Conservation (phyloP, 2,329 filamentous ascomycete genomes). For the Xylariaceae sp. region DNA sequence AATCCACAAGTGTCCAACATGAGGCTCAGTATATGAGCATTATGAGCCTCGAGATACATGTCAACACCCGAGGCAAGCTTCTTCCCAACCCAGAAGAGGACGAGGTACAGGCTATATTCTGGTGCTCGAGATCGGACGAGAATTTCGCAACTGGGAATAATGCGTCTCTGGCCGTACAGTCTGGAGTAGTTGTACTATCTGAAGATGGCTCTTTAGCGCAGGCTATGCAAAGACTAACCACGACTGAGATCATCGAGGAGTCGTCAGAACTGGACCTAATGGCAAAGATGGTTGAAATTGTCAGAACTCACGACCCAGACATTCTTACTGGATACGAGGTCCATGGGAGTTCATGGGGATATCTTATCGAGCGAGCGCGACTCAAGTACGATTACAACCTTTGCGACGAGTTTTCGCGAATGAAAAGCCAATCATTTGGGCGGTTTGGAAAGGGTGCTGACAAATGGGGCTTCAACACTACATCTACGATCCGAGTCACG, state of each 20-base stretch:
- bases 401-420: conserved; percentile 88
- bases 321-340: conserved; percentile 95
- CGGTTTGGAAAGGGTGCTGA: conserved; percentile 86
- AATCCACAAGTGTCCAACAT: conserved; percentile 77
- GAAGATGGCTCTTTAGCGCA: conserved; percentile 63
- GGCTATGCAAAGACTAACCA: conserved; percentile 66
- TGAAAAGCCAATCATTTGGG: conserved; percentile 82
- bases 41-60: conserved; percentile 92
- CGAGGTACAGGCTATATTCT: conserved; percentile 86
- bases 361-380: conserved; percentile 86
- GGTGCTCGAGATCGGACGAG: conserved; percentile 83
- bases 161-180: conserved; percentile 56
- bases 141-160: conserved; percentile 56
- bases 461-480: conserved; percentile 92
- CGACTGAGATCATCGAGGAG: conserved; percentile 74
- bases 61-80: conserved; percentile 81
- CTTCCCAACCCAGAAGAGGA: conserved; percentile 91
- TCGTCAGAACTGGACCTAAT: conserved; percentile 82
- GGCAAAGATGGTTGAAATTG: conserved; percentile 84
- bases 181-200: conserved; percentile 77
- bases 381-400: conserved; percentile 88
- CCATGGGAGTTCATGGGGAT: conserved; percentile 93
- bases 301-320: conserved; percentile 84
- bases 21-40: conserved; percentile 95
- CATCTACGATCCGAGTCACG: conserved; percentile 89